These are phyloP conservation scores for Hibiscus syriacus DNA, from an alignment of 345 rosid species.

Conservation along the genomic window DNA sequence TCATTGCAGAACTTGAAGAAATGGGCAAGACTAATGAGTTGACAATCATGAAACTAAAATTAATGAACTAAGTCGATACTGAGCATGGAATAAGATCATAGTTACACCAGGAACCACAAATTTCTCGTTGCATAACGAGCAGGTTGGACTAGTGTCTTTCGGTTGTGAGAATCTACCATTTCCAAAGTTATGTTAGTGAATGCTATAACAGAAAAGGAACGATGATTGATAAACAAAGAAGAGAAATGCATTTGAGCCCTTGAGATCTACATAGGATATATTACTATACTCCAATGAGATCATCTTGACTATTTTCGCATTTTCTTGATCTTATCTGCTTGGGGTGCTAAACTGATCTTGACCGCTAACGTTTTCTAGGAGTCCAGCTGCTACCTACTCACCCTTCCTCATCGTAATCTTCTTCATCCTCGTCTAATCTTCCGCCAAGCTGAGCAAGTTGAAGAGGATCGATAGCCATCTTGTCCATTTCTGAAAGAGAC, in stretches of 20 bases:
- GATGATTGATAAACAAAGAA: not conserved
- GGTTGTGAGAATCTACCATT: not conserved
- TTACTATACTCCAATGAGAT: slow-evolving; percentile 1
- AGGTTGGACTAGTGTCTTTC: not conserved
- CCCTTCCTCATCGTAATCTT: slow-evolving; percentile 94
- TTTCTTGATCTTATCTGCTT: not conserved
- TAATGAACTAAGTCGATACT: not conserved
- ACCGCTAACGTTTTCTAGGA: slow-evolving; percentile 16
- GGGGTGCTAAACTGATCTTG: slow-evolving; percentile 8
- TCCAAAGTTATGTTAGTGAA: slow-evolving; percentile 1
- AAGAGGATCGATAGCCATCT: slow-evolving; percentile 78
- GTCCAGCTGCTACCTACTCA: slow-evolving; percentile 15
- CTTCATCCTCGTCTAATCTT: slow-evolving; percentile 82
- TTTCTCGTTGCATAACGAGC: not conserved
- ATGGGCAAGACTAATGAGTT: not conserved
- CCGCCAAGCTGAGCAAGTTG: slow-evolving; percentile 64
- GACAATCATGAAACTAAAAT: not conserved
- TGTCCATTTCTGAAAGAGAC: slow-evolving; percentile 78
- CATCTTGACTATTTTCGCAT: not conserved
- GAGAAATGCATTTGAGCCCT: not conserved
- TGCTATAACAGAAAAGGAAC: slow-evolving; percentile 3
- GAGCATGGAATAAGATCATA: not conserved
- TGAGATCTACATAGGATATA: not conserved
- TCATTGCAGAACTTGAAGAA: not conserved
- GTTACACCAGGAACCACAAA: not conserved